Percentiles rank a stretch among this genome's conserved stretches.
Conservation (phyloP, 805 yeast genomes). For the Pichia gijzeniarum region DNA sequence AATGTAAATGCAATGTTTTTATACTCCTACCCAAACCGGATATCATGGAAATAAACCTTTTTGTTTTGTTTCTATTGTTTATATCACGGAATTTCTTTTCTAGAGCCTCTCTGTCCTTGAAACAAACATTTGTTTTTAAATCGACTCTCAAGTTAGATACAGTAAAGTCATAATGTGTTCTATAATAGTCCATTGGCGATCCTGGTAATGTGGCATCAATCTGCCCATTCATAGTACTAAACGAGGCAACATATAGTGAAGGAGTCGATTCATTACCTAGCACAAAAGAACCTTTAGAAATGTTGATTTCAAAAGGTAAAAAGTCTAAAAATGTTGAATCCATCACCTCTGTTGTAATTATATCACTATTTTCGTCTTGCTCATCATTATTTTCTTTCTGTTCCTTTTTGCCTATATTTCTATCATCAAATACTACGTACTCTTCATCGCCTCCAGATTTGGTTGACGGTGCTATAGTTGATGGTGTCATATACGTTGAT, state of each 20-base stretch:
- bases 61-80: constrained; percentile 2
- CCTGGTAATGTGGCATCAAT: constrained; percentile 50
- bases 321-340: constrained; percentile 24
- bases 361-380: neutral
- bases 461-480: neutral
- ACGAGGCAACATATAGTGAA: constrained; percentile 59
- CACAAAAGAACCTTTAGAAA: constrained; percentile 65
- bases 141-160: constrained; percentile 51
- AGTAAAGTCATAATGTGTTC: constrained; percentile 38
- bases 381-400: neutral
- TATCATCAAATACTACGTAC: neutral
- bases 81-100: constrained; percentile 4
- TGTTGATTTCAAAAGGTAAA: constrained; percentile 57
- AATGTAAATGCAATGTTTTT: neutral
- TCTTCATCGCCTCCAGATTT: neutral
- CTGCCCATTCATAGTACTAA: constrained; percentile 44
- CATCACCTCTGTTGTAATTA: constrained; percentile 6
- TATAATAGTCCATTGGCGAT: constrained; percentile 47
- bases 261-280: constrained; percentile 79
- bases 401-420: too few species aligned
- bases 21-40: constrained; percentile 7
- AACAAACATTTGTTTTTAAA: constrained; percentile 67
- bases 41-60: constrained; percentile 2
- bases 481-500: constrained; percentile 4
- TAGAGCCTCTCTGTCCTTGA: constrained; percentile 28